phyloP scores from a whole-genome alignment of 805 yeast genomes.

The Cyberlindnera xylosilytica region DNA sequence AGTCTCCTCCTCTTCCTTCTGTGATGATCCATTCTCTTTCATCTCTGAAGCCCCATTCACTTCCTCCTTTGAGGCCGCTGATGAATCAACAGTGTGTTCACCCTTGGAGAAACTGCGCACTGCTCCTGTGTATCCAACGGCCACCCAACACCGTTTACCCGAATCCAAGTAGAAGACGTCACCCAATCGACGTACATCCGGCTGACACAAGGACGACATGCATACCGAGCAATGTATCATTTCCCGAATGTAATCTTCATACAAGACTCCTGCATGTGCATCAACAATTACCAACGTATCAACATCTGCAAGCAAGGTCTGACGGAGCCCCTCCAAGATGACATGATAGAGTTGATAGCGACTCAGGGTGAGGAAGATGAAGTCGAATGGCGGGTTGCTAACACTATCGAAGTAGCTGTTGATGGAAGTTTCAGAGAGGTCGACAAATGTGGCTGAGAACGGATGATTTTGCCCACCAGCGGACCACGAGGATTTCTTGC shows the following conservation, averaged over 20 bases:
- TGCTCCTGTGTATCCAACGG: too few relatives aligned
- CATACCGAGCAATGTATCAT: not conserved
- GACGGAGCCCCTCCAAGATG: slow-evolving; percentile 1
- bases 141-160: too few relatives aligned
- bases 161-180: too few relatives aligned
- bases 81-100: too few relatives aligned
- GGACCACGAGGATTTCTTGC: too few relatives aligned
- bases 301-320: not conserved
- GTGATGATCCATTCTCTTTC: too few relatives aligned
- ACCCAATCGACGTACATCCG: too few relatives aligned
- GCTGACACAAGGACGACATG: not conserved
- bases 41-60: too few relatives aligned
- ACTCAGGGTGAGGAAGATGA: slow-evolving; percentile 14
- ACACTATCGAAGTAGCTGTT: not conserved
- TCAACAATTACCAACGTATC: not conserved
- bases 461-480: too few relatives aligned
- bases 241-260: not conserved
- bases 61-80: too few relatives aligned
- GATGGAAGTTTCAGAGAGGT: not conserved
- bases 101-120: too few relatives aligned
- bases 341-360: slow-evolving; percentile 10
- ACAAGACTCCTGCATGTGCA: not conserved
- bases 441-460: not conserved
- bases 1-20: too few relatives aligned
- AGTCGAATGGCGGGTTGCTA: slow-evolving; percentile 4